These are phyloP conservation scores for Aspergillus sp. DNA, from an alignment of 2,329 filamentous ascomycete species.

Conservation along the genomic window DNA sequence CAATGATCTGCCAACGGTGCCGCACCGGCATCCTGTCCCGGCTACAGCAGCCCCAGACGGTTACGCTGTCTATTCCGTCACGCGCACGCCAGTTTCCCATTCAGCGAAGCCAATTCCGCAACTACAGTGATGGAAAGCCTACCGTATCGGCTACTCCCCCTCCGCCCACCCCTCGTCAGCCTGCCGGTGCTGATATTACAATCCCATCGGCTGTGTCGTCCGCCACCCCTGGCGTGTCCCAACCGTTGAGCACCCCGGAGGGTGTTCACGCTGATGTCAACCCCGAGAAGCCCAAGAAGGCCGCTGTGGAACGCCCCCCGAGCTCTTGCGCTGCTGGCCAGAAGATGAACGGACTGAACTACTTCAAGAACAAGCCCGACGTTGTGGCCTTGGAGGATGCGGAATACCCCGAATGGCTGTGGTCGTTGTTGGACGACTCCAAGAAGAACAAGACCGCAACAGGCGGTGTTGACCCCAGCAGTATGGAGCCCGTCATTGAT, in stretches of 20 bases:
- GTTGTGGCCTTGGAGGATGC: constrained; percentile 48
- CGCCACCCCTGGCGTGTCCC: constrained; percentile 43
- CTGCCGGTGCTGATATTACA: constrained; percentile 32
- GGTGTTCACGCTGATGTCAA: constrained; percentile 31
- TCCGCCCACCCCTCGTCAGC: constrained; percentile 37
- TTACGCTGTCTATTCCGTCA: constrained; percentile 31
- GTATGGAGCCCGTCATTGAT: constrained; percentile 30
- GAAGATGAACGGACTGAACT: constrained; percentile 46
- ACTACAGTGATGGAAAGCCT: constrained; percentile 36
- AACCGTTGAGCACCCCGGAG: constrained; percentile 44
- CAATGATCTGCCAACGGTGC: constrained; percentile 47
- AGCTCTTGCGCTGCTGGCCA: constrained; percentile 46
- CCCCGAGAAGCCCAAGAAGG: constrained; percentile 31
- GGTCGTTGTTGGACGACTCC: constrained; percentile 45
- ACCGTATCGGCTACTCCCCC: constrained; percentile 32
- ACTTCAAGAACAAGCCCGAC: constrained; percentile 51
- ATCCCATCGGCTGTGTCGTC: constrained; percentile 43
- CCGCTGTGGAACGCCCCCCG: constrained; percentile 30
- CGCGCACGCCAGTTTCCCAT: constrained; percentile 33
- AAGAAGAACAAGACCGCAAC: constrained; percentile 34
- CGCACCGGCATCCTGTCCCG: constrained; percentile 44
- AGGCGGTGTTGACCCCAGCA: constrained; percentile 43
- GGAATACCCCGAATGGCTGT: constrained; percentile 53
- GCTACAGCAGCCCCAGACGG: constrained; percentile 35
- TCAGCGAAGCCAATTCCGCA: constrained; percentile 33